phyloP scores from a whole-genome alignment of 805 yeast genomes.

The Metschnikowia anglica region DNA sequence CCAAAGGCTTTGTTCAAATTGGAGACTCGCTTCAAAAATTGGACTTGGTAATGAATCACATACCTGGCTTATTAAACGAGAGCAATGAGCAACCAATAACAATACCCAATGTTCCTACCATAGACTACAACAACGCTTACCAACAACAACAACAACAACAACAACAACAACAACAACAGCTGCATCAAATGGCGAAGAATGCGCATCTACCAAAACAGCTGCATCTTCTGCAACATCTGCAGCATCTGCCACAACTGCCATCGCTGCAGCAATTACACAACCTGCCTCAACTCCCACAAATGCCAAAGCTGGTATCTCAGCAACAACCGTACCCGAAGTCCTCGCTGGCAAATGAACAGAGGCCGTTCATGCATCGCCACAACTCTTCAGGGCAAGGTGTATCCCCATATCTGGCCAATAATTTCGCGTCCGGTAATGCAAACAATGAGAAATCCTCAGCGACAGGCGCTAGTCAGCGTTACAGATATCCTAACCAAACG shows the following conservation, averaged over 20 bases:
- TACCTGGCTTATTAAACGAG: conserved; percentile 63
- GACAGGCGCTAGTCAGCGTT: background rate
- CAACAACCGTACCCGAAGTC: conserved; percentile 7
- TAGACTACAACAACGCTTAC: conserved; percentile 20
- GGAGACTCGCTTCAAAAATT: conserved; percentile 70
- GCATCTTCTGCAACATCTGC: conserved; percentile 15
- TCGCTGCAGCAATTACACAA: conserved; percentile 11
- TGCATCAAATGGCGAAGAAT: conserved; percentile 6
- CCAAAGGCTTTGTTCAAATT: conserved; percentile 77
- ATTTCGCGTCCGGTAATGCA: background rate
- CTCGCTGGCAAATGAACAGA: conserved; percentile 6
- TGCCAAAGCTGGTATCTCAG: conserved; percentile 2
- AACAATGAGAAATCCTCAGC: background rate
- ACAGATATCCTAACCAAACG: conserved; percentile 3
- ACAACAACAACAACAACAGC: conserved; percentile 9
- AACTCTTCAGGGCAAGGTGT: conserved; percentile 8
- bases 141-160: conserved; percentile 13
- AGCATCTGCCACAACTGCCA: conserved; percentile 20
- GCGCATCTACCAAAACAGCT: conserved; percentile 7
- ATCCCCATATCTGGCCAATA: conserved; percentile 5
- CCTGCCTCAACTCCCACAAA: conserved; percentile 5
- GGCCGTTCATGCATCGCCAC: conserved; percentile 10
- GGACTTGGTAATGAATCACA: conserved; percentile 68
- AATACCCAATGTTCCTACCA: conserved; percentile 34
- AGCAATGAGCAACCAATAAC: conserved; percentile 37